A percentile compares a stretch with the other conserved stretches of the same genome.
These are phyloP conservation scores for Brassica cretica DNA, from an alignment of 345 rosid species.

Conservation along the genomic window DNA sequence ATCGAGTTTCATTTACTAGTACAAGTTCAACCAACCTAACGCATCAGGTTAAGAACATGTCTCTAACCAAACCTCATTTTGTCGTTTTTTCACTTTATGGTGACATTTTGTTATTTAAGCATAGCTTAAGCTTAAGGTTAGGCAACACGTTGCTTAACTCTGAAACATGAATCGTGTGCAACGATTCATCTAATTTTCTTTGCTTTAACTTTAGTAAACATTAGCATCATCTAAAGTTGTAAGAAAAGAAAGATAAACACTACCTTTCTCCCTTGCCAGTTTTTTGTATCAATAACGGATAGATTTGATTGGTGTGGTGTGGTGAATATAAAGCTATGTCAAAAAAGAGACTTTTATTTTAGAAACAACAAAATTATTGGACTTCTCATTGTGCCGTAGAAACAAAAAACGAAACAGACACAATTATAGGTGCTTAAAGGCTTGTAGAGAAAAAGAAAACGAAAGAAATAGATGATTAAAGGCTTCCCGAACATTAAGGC, in stretches of 20 bases:
- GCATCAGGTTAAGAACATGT: conserved; percentile 14
- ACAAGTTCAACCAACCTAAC: not conserved
- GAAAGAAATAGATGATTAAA: conserved; percentile 4
- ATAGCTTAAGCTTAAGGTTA: conserved; percentile 23
- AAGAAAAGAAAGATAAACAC: conserved; percentile 14
- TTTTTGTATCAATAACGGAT: not conserved
- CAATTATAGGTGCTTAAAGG: conserved; percentile 12
- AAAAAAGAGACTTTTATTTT: conserved; percentile 10
- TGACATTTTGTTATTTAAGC: conserved; percentile 9
- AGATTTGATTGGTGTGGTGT: not conserved
- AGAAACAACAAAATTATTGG: not conserved
- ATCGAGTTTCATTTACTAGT: not conserved
- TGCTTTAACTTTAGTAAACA: conserved; percentile 26
- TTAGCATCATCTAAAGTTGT: not conserved
- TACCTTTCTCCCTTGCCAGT: not conserved
- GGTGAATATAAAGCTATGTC: conserved; percentile 11
- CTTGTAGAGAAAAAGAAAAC: not conserved
- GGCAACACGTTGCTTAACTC: conserved; percentile 15
- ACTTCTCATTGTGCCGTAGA: conserved; percentile 19
- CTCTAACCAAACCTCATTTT: conserved; percentile 25
- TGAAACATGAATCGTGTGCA: conserved; percentile 9
- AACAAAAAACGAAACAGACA: conserved; percentile 14
- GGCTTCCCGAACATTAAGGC: conserved; percentile 38
- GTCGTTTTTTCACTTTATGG: conserved; percentile 14
- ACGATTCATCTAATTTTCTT: conserved; percentile 13